Base-by-base conservation (phyloP, 2,329 filamentous ascomycete species). In the Nigrospora sphaerica region DNA sequence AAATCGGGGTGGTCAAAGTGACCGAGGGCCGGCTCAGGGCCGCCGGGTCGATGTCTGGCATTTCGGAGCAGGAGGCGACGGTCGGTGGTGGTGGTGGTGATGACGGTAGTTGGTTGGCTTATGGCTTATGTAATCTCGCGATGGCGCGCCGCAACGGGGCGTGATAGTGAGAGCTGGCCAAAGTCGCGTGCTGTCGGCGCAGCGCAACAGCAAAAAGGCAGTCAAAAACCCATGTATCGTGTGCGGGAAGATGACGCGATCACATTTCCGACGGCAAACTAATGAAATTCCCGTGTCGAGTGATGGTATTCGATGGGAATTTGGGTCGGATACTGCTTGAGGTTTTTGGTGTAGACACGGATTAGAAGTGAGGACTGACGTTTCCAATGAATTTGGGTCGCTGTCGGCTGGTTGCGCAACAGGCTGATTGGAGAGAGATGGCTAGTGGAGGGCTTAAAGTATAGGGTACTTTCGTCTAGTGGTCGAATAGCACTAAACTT, bases 1-100 rank as follows among this genome's bases (percentile, higher is more conserved):
- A 64, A 36, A 80, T 70, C 49, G 81, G 79, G 6, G 80, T 83
- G 39, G 78, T 72, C 46, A 81, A 71, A 63, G 68, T 74, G 62
- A 75, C 63, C 41, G 78, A 67, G 51, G 79, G 77, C 59, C 80
- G 78, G 72, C 80, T 83, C 58, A 85, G 66, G 53, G 81, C 80
- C 70, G 81, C 80, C 59, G 81, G 81, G 71, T 85, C 81, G 68
- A 85, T 85, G 68, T 85, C 81, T 58, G 81, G 80, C 81, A 85
- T 85, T 54, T 53, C 61, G 58, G 52, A 42, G 5, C 23, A 10
- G 23, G 23, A 28, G 23, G 23, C 23, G 23, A 28, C 17, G 28
- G 37, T n/a, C 13, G 12, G 19, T 31, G 35, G 19, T 28, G 47
- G 35, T 39, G 44, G 14, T 32, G 47, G 16, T 32, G 45, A 18